These are phyloP conservation scores for Akanthomyces uredinophilus DNA, from an alignment of 2,329 filamentous ascomycete species.

Conservation along the genomic window DNA sequence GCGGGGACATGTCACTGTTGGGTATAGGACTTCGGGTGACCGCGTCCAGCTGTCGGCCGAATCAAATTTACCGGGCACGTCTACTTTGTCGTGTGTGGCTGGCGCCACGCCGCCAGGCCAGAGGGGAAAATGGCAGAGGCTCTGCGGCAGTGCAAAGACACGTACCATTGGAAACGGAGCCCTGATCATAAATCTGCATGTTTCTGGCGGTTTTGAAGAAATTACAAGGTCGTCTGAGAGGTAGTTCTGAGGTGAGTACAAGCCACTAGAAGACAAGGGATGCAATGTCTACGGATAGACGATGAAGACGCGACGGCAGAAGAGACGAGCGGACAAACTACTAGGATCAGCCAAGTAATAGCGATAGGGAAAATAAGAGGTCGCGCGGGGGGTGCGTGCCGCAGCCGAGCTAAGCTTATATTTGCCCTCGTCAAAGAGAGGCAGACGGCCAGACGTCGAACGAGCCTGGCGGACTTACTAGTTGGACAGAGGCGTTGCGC, in stretches of 20 bases:
- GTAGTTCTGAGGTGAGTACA: too few species aligned
- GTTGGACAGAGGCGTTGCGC: neutral
- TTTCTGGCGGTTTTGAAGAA: neutral
- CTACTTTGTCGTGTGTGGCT: neutral
- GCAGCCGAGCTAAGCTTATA: slow-evolving; percentile 10
- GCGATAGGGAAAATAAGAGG: neutral
- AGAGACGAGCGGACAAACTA: neutral
- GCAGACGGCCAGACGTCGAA: neutral
- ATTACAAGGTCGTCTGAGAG: too few species aligned
- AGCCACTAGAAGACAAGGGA: neutral
- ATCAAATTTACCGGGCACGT: neutral
- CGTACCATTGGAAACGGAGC: neutral
- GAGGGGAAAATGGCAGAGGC: neutral
- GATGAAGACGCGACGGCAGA: neutral
- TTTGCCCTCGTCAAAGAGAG: neutral
- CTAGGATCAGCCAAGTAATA: neutral
- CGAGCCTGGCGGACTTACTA: neutral
- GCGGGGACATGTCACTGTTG: neutral
- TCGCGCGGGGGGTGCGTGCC: neutral
- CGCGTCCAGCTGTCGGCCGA: neutral
- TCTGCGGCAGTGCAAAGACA: neutral
- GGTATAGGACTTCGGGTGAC: neutral
- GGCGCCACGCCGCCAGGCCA: neutral
- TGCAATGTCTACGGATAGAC: neutral
- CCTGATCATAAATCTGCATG: too few species aligned